Evolutionary conservation across 371 early-diverging fungal species (phyloP).

Genomic region (Saksenaea vasiformis): DNA sequence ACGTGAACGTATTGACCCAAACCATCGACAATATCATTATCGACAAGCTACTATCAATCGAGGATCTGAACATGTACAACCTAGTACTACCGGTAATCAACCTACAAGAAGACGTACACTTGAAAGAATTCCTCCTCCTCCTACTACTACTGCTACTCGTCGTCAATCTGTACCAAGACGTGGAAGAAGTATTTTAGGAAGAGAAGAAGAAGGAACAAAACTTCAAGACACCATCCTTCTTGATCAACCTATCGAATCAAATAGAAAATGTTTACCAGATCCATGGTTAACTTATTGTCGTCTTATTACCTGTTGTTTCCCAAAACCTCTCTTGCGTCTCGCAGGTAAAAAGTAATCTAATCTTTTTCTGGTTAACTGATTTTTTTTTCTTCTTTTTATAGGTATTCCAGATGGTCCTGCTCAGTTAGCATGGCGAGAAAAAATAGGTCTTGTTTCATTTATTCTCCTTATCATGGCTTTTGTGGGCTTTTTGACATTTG

Average conservation of each 20-base stretch:
- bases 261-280: slow-evolving; percentile 19
- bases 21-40: slow-evolving; percentile 58
- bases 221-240: too few species aligned
- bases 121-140: slow-evolving; percentile 21
- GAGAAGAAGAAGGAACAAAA: slow-evolving; percentile 50
- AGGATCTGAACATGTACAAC: slow-evolving; percentile 27
- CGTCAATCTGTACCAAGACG: slow-evolving; percentile 27
- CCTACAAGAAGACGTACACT: slow-evolving; percentile 18
- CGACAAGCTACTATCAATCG: slow-evolving; percentile 36
- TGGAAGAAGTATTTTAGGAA: slow-evolving; percentile 49
- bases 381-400: slow-evolving; percentile 5
- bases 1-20: slow-evolving; percentile 61
- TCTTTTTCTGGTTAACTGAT: background rate
- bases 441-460: slow-evolving; percentile 75
- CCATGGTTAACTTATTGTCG: slow-evolving; percentile 56
- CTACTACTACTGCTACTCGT: too few species aligned
- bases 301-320: slow-evolving; percentile 58
- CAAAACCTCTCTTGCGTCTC: slow-evolving; percentile 16
- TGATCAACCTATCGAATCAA: background rate
- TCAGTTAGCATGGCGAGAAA: slow-evolving; percentile 86
- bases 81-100: slow-evolving; percentile 42
- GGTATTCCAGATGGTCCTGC: slow-evolving; percentile 53
- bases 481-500: slow-evolving; percentile 65
- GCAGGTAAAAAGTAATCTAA: slow-evolving; percentile 10
- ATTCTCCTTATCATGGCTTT: slow-evolving; percentile 52